Evolutionary conservation across 2,329 filamentous ascomycete genomes (phyloP).

Genomic region (Zymoseptoria passerinii): DNA sequence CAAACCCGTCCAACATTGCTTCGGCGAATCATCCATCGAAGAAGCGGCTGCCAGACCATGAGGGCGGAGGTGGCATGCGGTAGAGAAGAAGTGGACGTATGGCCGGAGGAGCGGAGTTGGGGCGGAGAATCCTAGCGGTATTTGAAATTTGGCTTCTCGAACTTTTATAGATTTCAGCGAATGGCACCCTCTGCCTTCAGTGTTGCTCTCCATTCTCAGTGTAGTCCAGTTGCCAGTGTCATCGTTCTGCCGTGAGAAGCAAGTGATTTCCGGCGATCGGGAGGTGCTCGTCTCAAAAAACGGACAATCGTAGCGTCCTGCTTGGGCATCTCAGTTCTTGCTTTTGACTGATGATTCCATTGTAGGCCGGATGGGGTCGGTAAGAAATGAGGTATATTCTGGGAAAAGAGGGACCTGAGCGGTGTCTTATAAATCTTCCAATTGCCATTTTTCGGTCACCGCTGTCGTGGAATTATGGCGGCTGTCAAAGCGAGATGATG

Average conservation of each 20-base stretch:
- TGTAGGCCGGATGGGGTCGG: neutral
- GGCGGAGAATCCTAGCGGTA: neutral
- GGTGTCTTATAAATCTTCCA: neutral
- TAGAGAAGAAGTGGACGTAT: neutral
- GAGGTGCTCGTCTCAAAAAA: too few species aligned
- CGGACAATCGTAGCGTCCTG: too few species aligned
- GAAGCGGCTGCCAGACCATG: neutral
- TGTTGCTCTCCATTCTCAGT: neutral
- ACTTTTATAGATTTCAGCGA: neutral
- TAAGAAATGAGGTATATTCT: neutral
- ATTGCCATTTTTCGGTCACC: neutral
- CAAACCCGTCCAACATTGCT: neutral
- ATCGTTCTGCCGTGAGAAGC: neutral
- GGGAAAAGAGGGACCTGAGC: neutral
- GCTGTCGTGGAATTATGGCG: neutral
- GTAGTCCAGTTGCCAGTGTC: neutral
- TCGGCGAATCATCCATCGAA: neutral
- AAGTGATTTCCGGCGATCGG: neutral
- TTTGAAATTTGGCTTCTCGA: neutral
- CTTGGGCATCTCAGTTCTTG: neutral
- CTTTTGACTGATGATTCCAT: neutral
- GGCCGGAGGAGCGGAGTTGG: neutral
- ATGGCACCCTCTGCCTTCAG: neutral
- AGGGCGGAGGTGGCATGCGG: neutral
- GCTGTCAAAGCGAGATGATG: neutral